Evolutionary conservation across 495 filamentous ascomycete species (phyloP).

Genomic region (Staphylotrichum longicolle): DNA sequence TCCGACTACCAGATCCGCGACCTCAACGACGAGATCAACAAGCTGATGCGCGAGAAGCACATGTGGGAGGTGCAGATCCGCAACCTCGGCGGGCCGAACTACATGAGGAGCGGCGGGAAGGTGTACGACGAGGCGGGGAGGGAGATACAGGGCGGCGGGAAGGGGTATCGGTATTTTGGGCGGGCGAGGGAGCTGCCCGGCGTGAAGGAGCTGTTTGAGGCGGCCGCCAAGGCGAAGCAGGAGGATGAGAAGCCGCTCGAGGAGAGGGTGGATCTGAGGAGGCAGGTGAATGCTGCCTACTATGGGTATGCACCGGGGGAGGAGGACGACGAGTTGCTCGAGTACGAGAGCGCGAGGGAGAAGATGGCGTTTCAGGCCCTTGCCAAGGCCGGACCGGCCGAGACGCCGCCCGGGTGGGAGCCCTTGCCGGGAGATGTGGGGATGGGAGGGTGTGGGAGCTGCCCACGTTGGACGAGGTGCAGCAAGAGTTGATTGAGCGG

Average conservation of each 20-base stretch:
- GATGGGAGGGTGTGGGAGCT: slow-evolving; percentile 83
- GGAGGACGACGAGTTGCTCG: slow-evolving; percentile 81
- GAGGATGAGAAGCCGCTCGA: slow-evolving; percentile 59
- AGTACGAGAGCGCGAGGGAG: slow-evolving; percentile 82
- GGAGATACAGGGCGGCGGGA: slow-evolving; percentile 86
- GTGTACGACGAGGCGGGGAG: slow-evolving; percentile 89
- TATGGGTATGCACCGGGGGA: slow-evolving; percentile 95
- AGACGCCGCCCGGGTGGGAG: slow-evolving; percentile 67
- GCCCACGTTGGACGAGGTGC: slow-evolving; percentile 83
- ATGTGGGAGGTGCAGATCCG: slow-evolving; percentile 98
- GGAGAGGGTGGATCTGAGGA: slow-evolving; percentile 65
- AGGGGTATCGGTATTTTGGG: slow-evolving; percentile 84
- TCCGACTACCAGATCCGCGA: slow-evolving; percentile 97
- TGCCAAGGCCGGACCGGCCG: slow-evolving; percentile 30
- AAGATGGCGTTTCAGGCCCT: slow-evolving; percentile 71
- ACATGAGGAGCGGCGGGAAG: slow-evolving; percentile 86
- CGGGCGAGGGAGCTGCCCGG: slow-evolving; percentile 87
- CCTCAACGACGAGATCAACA: slow-evolving; percentile 99
- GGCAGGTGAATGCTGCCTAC: slow-evolving; percentile 87
- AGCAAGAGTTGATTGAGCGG: slow-evolving; percentile 87
- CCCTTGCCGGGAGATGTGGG: slow-evolving; percentile 78
- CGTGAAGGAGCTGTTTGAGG: slow-evolving; percentile 95
- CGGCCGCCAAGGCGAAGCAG: slow-evolving; percentile 54
- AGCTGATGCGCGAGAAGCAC: slow-evolving; percentile 96
- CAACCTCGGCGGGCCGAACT: slow-evolving; percentile 92